Conservation (phyloP, 768 basidiomycete species). For the Dacryopinax primogenitus region DNA sequence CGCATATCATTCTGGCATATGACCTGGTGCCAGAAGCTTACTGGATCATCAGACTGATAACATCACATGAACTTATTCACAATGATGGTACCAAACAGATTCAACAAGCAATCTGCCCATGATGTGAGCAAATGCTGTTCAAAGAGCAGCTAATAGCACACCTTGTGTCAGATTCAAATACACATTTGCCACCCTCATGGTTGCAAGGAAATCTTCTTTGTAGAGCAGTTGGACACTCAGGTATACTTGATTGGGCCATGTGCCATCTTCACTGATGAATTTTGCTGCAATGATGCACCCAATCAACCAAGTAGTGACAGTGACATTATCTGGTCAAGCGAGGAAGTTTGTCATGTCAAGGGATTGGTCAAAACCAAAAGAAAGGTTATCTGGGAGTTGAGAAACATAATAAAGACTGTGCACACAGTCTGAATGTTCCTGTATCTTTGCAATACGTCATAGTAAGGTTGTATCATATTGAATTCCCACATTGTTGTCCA, state of each 20-base stretch:
- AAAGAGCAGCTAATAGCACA: not conserved
- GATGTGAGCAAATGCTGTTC: not conserved
- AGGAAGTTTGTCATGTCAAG: not conserved
- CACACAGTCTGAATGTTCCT: no score
- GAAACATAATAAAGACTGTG: not conserved
- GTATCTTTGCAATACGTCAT: no score
- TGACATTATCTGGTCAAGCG: not conserved
- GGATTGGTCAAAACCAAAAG: not conserved
- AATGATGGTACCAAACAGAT: not conserved
- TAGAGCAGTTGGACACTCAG: not conserved
- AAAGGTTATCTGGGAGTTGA: not conserved
- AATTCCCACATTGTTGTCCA: no score
- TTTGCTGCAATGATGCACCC: not conserved
- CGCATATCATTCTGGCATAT: not conserved
- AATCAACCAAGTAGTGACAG: not conserved
- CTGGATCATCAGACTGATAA: not conserved
- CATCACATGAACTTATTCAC: not conserved
- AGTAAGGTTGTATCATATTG: no score
- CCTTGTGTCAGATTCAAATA: not conserved
- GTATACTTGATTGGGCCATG: not conserved
- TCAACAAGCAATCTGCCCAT: not conserved
- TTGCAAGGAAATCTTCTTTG: not conserved
- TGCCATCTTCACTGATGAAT: not conserved
- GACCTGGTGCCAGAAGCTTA: not conserved
- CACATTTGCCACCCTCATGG: not conserved